phyloP scores from a whole-genome alignment of 129 eudicot species.

The Flaveria linearis region DNA sequence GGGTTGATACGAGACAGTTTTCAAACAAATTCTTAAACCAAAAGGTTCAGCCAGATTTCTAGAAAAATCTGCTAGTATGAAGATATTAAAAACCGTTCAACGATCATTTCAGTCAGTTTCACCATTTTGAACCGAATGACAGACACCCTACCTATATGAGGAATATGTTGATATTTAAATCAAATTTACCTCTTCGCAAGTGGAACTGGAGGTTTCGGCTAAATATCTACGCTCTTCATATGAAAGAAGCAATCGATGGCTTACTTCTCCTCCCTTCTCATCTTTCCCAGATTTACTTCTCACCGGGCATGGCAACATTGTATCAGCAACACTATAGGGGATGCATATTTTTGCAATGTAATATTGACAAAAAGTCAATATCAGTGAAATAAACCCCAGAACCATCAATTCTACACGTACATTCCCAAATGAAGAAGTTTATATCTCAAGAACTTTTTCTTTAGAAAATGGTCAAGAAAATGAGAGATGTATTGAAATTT shows the following conservation, averaged over 20 bases:
- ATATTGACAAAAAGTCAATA: conserved; percentile 69
- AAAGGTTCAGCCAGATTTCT: too few species aligned
- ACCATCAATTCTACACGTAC: conserved; percentile 76
- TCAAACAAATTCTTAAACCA: too few species aligned
- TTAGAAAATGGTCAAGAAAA: background rate
- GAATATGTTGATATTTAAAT: conserved; percentile 1
- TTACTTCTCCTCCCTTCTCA: conserved; percentile 21
- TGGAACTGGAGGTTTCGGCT: conserved; percentile 22
- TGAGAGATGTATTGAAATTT: conserved; percentile 2
- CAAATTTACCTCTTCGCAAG: conserved; percentile 47
- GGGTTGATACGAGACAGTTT: too few species aligned
- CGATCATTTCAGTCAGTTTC: too few species aligned
- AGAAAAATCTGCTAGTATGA: too few species aligned
- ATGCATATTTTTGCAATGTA: conserved; percentile 76
- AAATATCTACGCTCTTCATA: conserved; percentile 37
- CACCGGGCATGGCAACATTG: conserved; percentile 78
- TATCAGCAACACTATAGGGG: conserved; percentile 50
- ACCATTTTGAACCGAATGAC: too few species aligned
- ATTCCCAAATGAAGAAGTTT: conserved; percentile 7
- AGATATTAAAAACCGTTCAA: too few species aligned
- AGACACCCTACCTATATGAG: too few species aligned
- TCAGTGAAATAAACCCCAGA: conserved; percentile 79
- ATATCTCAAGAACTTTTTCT: background rate
- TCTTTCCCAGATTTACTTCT: conserved; percentile 11
- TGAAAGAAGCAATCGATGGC: conserved; percentile 49